These are phyloP conservation scores for Parasitella parasitica DNA, from an alignment of 371 early-diverging fungal species.

Conservation along the genomic window DNA sequence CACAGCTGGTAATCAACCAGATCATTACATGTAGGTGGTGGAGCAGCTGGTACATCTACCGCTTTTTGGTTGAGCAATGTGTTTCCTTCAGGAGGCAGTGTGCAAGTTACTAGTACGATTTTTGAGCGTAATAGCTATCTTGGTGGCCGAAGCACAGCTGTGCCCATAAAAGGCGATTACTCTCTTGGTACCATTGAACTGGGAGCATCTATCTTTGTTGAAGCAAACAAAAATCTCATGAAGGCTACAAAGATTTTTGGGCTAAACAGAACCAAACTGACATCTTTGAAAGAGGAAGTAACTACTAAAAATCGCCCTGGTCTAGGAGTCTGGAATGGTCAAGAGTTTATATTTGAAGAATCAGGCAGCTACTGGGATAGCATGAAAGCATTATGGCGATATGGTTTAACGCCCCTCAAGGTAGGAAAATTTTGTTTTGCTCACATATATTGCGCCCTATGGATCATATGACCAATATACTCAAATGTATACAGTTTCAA, in stretches of 20 bases:
- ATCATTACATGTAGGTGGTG: slow-evolving; percentile 45
- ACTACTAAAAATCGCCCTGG: slow-evolving; percentile 5
- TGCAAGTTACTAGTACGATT: slow-evolving; percentile 42
- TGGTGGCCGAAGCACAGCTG: slow-evolving; percentile 56
- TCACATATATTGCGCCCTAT: not conserved
- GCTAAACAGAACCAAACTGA: slow-evolving; percentile 32
- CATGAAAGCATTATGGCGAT: slow-evolving; percentile 46
- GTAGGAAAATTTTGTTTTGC: slow-evolving; percentile 18
- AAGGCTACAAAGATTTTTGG: slow-evolving; percentile 55
- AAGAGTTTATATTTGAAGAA: slow-evolving; percentile 52
- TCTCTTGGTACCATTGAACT: slow-evolving; percentile 47
- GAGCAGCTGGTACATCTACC: slow-evolving; percentile 62
- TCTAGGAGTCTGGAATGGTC: slow-evolving; percentile 56
- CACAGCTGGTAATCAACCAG: not conserved
- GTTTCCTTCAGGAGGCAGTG: slow-evolving; percentile 28
- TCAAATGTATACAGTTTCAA: slow-evolving; percentile 15
- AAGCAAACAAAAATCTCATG: slow-evolving; percentile 55
- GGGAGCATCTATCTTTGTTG: slow-evolving; percentile 67
- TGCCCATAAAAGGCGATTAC: slow-evolving; percentile 41
- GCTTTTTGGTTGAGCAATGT: slow-evolving; percentile 56
- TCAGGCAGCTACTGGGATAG: slow-evolving; percentile 49
- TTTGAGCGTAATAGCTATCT: slow-evolving; percentile 51
- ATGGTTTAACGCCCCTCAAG: slow-evolving; percentile 52
- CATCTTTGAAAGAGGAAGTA: not conserved
- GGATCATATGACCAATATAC: not conserved